Evolutionary conservation across 1,284 basidiomycete genomes (phyloP).

Genomic region (Athelia sp.): DNA sequence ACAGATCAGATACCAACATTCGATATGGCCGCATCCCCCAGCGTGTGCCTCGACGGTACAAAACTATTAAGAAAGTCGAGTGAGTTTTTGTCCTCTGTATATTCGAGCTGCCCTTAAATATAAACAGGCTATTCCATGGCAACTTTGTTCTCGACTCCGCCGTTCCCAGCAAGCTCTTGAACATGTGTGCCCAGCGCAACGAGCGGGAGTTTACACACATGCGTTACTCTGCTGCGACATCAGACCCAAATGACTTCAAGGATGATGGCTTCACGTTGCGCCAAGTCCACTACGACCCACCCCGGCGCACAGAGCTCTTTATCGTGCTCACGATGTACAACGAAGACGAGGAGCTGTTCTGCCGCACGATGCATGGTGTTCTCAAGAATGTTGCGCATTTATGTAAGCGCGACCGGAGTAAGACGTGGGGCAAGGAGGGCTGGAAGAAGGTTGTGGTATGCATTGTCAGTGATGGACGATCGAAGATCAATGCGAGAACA

Average conservation of each 20-base stretch:
- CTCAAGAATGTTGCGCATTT: slow-evolving; percentile 85
- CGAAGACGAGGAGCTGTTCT: slow-evolving; percentile 74
- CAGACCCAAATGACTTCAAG: slow-evolving; percentile 88
- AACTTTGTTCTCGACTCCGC: slow-evolving; percentile 87
- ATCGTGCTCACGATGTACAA: slow-evolving; percentile 82
- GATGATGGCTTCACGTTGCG: slow-evolving; percentile 77
- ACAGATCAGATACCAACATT: slow-evolving; percentile 48
- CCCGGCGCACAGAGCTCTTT: slow-evolving; percentile 77
- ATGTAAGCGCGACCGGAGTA: slow-evolving; percentile 77
- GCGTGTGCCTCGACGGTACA: slow-evolving; percentile 80
- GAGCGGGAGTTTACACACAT: slow-evolving; percentile 93
- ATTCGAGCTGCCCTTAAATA: slow-evolving; percentile 1
- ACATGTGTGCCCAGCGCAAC: slow-evolving; percentile 68
- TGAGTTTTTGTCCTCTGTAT: slow-evolving; percentile 29
- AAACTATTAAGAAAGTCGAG: slow-evolving; percentile 88
- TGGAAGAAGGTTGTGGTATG: slow-evolving; percentile 89
- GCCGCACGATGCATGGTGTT: slow-evolving; percentile 87
- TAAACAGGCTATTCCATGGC: slow-evolving; percentile 76
- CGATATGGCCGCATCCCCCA: slow-evolving; percentile 85
- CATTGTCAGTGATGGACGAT: slow-evolving; percentile 45
- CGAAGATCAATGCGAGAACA: slow-evolving; percentile 54
- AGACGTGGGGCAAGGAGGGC: slow-evolving; percentile 94
- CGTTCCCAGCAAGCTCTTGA: slow-evolving; percentile 81
- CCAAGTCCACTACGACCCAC: slow-evolving; percentile 76
- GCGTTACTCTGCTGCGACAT: slow-evolving; percentile 91